These are phyloP conservation scores for Theobroma grandiflorum DNA, from an alignment of 441 rosid species.

Conservation along the genomic window DNA sequence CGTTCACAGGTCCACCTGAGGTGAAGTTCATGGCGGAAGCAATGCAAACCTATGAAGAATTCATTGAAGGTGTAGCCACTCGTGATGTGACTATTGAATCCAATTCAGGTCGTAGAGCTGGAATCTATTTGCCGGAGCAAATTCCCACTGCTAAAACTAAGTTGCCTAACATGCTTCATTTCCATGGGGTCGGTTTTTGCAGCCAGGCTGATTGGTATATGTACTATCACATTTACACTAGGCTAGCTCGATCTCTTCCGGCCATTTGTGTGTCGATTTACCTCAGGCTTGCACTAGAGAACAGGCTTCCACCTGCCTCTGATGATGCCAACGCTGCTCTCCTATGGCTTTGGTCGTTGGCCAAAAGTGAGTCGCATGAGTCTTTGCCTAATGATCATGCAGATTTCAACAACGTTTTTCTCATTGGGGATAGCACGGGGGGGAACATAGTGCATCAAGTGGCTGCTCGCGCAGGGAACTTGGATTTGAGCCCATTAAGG, in stretches of 20 bases:
- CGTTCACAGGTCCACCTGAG: conserved; percentile 68
- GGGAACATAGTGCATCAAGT: conserved; percentile 63
- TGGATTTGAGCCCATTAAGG: conserved; percentile 40
- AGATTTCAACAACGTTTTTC: conserved; percentile 60
- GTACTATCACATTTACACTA: conserved; percentile 54
- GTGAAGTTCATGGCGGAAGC: conserved; percentile 63
- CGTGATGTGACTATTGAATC: conserved; percentile 47
- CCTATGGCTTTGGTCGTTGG: conserved; percentile 57
- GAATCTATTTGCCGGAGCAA: conserved; percentile 53
- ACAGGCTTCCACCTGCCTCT: conserved; percentile 59
- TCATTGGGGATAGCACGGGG: conserved; percentile 75
- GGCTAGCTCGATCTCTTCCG: conserved; percentile 41
- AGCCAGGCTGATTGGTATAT: conserved; percentile 65
- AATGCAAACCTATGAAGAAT: conserved; percentile 54
- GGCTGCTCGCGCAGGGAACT: conserved; percentile 54
- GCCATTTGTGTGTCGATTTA: conserved; percentile 58
- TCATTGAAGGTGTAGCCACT: conserved; percentile 55
- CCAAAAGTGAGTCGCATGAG: conserved; percentile 37
- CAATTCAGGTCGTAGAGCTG: conserved; percentile 40
- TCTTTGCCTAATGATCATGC: conserved; percentile 47
- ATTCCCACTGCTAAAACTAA: background rate
- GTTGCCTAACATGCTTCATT: conserved; percentile 59
- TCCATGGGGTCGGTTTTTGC: conserved; percentile 79
- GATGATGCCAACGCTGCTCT: conserved; percentile 64
- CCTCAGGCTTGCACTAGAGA: conserved; percentile 65